phyloP scores from a whole-genome alignment of 148 eudicot species.

The Fagopyrum esculentum region DNA sequence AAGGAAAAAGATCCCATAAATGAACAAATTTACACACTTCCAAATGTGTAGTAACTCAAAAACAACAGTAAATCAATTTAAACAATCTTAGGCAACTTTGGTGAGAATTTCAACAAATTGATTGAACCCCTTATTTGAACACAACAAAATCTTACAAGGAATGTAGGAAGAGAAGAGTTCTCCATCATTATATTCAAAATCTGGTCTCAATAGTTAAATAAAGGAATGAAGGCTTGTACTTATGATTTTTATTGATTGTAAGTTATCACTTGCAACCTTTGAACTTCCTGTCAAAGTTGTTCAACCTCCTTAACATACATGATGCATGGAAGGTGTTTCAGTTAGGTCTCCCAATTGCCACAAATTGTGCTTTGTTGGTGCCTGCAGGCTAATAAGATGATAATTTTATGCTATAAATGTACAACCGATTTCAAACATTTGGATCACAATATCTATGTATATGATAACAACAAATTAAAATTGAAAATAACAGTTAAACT shows the following conservation, averaged over 20 bases:
- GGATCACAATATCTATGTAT: too few relatives aligned
- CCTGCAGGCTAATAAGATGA: background rate
- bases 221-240: background rate
- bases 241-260: constrained; percentile 10
- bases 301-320: constrained; percentile 59
- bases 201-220: constrained; percentile 14
- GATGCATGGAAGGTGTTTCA: constrained; percentile 14
- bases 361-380: constrained; percentile 32
- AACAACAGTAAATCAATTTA: background rate
- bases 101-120: background rate
- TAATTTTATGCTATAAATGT: background rate
- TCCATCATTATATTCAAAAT: constrained; percentile 31
- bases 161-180: constrained; percentile 26
- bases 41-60: background rate
- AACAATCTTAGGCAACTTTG: background rate
- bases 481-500: too few relatives aligned
- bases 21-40: background rate
- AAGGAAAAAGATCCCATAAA: too few relatives aligned
- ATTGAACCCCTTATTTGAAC: constrained; percentile 5
- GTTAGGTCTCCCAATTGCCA: constrained; percentile 14
- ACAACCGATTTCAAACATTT: too few relatives aligned
- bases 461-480: too few relatives aligned
- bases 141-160: constrained; percentile 36
- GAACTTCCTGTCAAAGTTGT: constrained; percentile 33
- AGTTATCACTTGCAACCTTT: constrained; percentile 17